Conservation (phyloP, 1,139 yeast genomes). For the Hansenula sp. region DNA sequence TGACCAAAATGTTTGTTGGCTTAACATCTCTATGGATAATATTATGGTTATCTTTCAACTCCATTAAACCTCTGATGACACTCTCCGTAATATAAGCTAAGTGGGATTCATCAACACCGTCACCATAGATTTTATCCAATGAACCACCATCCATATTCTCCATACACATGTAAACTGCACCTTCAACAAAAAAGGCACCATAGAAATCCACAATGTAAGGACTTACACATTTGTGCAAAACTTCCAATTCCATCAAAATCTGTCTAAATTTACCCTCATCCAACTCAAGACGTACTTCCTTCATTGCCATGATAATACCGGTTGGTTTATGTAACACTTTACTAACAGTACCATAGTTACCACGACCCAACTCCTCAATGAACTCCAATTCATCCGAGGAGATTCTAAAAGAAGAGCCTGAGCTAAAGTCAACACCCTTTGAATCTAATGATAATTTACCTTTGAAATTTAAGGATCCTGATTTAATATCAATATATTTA, state of each 20-base stretch:
- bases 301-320: slow-evolving; percentile 92
- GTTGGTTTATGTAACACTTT: slow-evolving; percentile 95
- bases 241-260: slow-evolving; percentile 92
- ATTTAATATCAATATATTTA: slow-evolving; percentile 83
- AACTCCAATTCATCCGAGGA: slow-evolving; percentile 84
- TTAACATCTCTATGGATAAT: slow-evolving; percentile 96
- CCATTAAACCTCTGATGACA: slow-evolving; percentile 78
- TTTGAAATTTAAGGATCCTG: slow-evolving; percentile 87
- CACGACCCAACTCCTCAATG: slow-evolving; percentile 85
- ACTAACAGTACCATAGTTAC: slow-evolving; percentile 93
- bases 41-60: slow-evolving; percentile 82
- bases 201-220: slow-evolving; percentile 93
- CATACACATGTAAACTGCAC: slow-evolving; percentile 98
- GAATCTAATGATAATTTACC: slow-evolving; percentile 93
- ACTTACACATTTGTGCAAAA: slow-evolving; percentile 84
- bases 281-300: slow-evolving; percentile 86
- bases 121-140: slow-evolving; percentile 78
- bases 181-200: slow-evolving; percentile 96
- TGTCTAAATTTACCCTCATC: slow-evolving; percentile 91
- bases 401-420: slow-evolving; percentile 84
- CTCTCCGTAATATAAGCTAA: slow-evolving; percentile 80
- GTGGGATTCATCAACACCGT: slow-evolving; percentile 78
- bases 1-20: slow-evolving; percentile 89
- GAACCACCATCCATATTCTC: slow-evolving; percentile 99
- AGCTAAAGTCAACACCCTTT: slow-evolving; percentile 84